A percentile compares a stretch with the other conserved stretches of the same genome.
Conservation (phyloP, 2,329 filamentous ascomycete genomes). For the Leptographium galeiforme region DNA sequence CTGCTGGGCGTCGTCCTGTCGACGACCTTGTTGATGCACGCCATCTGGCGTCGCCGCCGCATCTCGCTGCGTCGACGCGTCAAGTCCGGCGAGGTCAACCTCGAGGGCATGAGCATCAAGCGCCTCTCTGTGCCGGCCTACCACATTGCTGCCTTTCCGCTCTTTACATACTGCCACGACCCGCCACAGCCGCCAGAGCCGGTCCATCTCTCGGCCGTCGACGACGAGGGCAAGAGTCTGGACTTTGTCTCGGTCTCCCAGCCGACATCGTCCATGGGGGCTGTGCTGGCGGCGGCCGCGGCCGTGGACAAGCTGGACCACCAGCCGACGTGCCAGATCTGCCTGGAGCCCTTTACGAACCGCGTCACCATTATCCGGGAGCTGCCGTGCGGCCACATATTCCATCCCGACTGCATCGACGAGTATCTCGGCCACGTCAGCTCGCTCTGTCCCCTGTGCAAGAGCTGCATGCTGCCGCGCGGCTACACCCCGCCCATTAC, state of each 20-base stretch:
- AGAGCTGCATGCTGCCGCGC: conserved; percentile 62
- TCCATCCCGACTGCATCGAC: conserved; percentile 85
- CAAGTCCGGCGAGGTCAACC: conserved; percentile 64
- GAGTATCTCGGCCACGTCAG: conserved; percentile 65
- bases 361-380: conserved; percentile 64
- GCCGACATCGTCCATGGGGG: not conserved
- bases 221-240: not conserved
- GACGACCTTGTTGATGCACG: conserved; percentile 63
- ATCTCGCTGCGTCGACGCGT: conserved; percentile 56
- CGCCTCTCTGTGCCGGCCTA: conserved; percentile 61
- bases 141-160: conserved; percentile 59
- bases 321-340: conserved; percentile 83
- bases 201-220: not conserved
- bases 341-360: conserved; percentile 65
- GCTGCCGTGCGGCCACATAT: conserved; percentile 82
- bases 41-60: conserved; percentile 60
- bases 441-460: conserved; percentile 85
- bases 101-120: conserved; percentile 77
- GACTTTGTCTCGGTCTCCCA: not conserved
- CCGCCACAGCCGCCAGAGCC: conserved; percentile 21
- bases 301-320: conserved; percentile 29
- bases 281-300: conserved; percentile 1
- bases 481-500: conserved; percentile 59
- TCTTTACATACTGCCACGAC: conserved; percentile 61
- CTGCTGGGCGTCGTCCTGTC: conserved; percentile 52